Evolutionary conservation across 2,329 filamentous ascomycete genomes (phyloP), one percentile per base, ranked within the genome.

Genomic region (Phoma sp.): DNA sequence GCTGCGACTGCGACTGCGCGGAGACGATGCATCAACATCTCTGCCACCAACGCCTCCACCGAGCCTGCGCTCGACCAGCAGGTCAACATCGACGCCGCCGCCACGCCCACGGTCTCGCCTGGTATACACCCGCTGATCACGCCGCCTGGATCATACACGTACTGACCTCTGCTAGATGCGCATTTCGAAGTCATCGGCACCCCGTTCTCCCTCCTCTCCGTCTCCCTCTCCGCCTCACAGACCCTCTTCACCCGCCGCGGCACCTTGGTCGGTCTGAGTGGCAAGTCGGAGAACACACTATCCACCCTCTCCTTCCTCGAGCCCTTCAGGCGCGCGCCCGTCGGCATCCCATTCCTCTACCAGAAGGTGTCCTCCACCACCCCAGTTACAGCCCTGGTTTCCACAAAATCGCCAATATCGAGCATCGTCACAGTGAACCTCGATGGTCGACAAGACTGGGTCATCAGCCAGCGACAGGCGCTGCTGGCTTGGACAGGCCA

Each of bases 401-500:
- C 91, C 27, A 92, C 94, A 22, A 95, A 92, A 74, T 92, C 92
- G 5, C 87, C 91, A 4, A 87, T 89, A 47, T 95, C 93, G 0
- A 93, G 92, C 6, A 93, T 99, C 65, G 88, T 90, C 12, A 86
- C 96, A 7, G 83, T 99, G 24, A 90, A 94, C 72, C 85, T 99
- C 45, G 92, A 99, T 79, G 95, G 95, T 54, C 92, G 92, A 4
- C 88, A 92, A 54, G 95, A 99, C 78, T 99, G 95, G 94, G 91
- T 96, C 81, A 81, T 99, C 8, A 85, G 91, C 6, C 93, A 98
- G 74, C 85, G 91, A 59, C 89, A 91, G 62, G 92, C 92, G 1
- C 82, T 99, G 48, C 82, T 98, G n/a, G 95, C 95, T 50, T 99
- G 95, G 95, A 96, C 94, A 0, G 95, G 95, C 25, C 91, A 96